Conservation (phyloP, 2,329 filamentous ascomycete genomes). For the Dissoconium aciculare region DNA sequence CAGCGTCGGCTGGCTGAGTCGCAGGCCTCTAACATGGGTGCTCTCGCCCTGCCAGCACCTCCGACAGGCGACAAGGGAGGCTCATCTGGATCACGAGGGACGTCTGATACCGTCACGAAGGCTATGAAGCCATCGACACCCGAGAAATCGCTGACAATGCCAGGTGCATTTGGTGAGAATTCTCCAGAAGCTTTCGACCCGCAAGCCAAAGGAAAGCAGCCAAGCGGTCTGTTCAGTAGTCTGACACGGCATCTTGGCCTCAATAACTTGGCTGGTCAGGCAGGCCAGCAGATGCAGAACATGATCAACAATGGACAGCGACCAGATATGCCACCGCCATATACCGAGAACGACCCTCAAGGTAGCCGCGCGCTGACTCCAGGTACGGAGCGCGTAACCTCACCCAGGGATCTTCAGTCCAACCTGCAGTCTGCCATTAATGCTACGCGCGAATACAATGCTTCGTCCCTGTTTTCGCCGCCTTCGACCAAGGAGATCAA, state of each 20-base stretch:
- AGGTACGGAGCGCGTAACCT: slow-evolving; percentile 25
- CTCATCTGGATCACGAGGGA: slow-evolving; percentile 5
- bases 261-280: slow-evolving; percentile 31
- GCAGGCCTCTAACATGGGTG: slow-evolving; percentile 9
- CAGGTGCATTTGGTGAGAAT: slow-evolving; percentile 52
- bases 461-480: slow-evolving; percentile 54
- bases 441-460: slow-evolving; percentile 62
- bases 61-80: no score
- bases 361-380: slow-evolving; percentile 9
- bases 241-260: slow-evolving; percentile 55
- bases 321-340: slow-evolving; percentile 22
- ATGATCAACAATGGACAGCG: slow-evolving; percentile 14
- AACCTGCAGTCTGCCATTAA: slow-evolving; percentile 66
- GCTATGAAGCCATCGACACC: slow-evolving; percentile 13
- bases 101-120: slow-evolving; percentile 1
- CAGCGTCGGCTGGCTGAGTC: slow-evolving; percentile 32
- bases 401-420: slow-evolving; percentile 41
- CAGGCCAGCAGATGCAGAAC: slow-evolving; percentile 24
- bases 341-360: slow-evolving; percentile 16
- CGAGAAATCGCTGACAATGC: slow-evolving; percentile 40
- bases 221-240: slow-evolving; percentile 46
- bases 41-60: slow-evolving; percentile 9
- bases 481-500: slow-evolving; percentile 59
- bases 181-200: slow-evolving; percentile 38
- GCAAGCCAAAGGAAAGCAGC: slow-evolving; percentile 25